Percentiles rank a stretch among this genome's conserved stretches.
Conservation (phyloP, 306 rosid species). For the Vachellia pachyceras region DNA sequence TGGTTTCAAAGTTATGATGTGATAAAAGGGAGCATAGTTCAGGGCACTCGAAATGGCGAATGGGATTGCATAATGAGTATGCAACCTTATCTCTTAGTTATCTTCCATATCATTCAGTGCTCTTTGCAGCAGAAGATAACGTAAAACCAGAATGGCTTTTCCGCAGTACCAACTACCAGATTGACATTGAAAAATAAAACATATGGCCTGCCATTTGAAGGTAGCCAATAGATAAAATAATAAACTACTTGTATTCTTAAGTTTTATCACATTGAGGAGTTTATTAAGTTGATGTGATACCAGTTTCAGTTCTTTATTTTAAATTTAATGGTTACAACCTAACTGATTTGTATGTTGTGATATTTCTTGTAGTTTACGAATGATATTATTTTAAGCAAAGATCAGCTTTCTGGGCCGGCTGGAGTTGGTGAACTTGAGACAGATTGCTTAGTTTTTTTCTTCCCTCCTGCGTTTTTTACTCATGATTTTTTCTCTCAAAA, state of each 20-base stretch:
- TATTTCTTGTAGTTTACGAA: background rate
- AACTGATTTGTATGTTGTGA: background rate
- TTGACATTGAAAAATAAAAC: slow-evolving; percentile 5
- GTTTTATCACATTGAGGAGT: background rate
- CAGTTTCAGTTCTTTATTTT: background rate
- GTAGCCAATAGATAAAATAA: background rate
- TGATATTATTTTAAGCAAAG: background rate
- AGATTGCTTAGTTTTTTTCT: background rate
- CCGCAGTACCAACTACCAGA: background rate
- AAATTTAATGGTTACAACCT: background rate
- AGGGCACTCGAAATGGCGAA: background rate
- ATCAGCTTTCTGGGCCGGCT: background rate
- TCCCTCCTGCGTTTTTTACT: background rate
- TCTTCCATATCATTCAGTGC: background rate
- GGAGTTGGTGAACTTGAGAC: background rate
- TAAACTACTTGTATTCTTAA: too few species aligned
- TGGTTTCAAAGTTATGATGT: slow-evolving; percentile 31
- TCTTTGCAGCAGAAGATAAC: background rate
- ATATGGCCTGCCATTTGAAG: background rate
- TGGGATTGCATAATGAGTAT: background rate
- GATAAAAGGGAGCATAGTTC: slow-evolving; percentile 1
- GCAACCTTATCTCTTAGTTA: slow-evolving; percentile 31
- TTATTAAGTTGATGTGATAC: background rate
- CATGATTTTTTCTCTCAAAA: background rate
- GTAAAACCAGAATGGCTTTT: background rate